phyloP scores from a whole-genome alignment of 164 flowering plant genomes.

The Cinnamomum chago region DNA sequence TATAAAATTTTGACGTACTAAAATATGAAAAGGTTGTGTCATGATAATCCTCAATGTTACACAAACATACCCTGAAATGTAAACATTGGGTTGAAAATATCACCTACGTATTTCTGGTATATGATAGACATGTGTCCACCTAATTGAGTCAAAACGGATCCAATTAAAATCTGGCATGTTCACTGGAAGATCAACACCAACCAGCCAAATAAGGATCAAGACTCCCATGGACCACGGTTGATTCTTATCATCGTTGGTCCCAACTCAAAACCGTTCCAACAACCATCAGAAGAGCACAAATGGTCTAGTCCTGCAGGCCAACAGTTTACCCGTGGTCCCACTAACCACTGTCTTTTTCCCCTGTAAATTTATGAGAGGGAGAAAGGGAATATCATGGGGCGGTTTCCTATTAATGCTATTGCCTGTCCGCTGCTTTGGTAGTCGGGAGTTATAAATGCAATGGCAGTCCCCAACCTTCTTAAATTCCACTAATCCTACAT shows the following conservation, averaged over 20 bases:
- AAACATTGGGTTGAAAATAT: too few species aligned
- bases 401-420: conserved; percentile 31
- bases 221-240: too few species aligned
- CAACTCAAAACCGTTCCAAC: not conserved
- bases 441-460: conserved; percentile 45
- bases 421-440: conserved; percentile 44
- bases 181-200: not conserved
- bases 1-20: too few species aligned
- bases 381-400: conserved; percentile 16
- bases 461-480: conserved; percentile 23
- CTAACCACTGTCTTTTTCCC: not conserved
- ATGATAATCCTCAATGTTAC: too few species aligned
- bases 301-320: not conserved
- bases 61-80: too few species aligned
- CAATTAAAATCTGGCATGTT: not conserved
- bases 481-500: conserved; percentile 30
- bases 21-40: too few species aligned
- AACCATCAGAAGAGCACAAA: not conserved
- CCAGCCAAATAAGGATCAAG: not conserved
- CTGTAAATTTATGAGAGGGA: conserved; percentile 1
- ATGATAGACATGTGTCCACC: too few species aligned
- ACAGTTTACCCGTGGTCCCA: not conserved
- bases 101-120: too few species aligned
- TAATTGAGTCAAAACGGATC: too few species aligned
- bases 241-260: not conserved